Percentiles rank a stretch among this genome's conserved stretches.
Conservation (phyloP, 441 rosid species). For the Gossypium lobatum region DNA sequence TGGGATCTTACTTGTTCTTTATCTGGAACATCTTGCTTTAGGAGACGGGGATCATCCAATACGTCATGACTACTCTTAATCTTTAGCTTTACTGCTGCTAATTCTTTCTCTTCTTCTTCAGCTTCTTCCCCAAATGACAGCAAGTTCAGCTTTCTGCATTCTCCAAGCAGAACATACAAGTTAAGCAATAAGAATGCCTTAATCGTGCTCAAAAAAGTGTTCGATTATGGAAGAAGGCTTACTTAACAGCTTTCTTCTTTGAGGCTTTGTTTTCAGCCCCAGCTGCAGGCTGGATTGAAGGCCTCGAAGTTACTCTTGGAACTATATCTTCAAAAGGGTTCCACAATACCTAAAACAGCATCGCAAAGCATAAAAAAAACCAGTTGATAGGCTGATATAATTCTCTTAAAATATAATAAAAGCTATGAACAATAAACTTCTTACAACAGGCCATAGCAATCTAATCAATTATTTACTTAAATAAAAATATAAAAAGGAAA, state of each 20-base stretch:
- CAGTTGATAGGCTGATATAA: neutral
- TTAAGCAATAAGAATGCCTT: conserved; percentile 10
- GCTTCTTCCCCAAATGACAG: conserved; percentile 98
- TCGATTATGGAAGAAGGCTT: conserved; percentile 20
- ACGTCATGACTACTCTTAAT: conserved; percentile 95
- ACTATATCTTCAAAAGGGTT: conserved; percentile 93
- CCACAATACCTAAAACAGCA: conserved; percentile 60
- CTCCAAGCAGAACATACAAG: conserved; percentile 19
- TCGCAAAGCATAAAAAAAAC: neutral
- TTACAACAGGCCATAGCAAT: neutral
- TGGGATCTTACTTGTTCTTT: conserved; percentile 38
- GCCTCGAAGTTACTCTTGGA: conserved; percentile 47
- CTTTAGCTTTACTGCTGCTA: conserved; percentile 61
- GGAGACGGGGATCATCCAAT: conserved; percentile 83
- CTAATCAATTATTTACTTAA: neutral
- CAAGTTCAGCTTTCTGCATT: conserved; percentile 71
- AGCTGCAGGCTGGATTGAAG: conserved; percentile 22
- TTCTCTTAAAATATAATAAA: neutral
- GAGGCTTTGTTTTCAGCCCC: conserved; percentile 47
- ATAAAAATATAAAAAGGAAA: neutral
- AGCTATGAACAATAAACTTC: neutral
- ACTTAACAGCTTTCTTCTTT: conserved; percentile 74
- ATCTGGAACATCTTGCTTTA: conserved; percentile 33
- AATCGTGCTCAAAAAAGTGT: conserved; percentile 1
- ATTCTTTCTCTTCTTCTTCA: conserved; percentile 85